Base-by-base conservation (phyloP, 1,284 basidiomycete species). In the Austropuccinia psidii region DNA sequence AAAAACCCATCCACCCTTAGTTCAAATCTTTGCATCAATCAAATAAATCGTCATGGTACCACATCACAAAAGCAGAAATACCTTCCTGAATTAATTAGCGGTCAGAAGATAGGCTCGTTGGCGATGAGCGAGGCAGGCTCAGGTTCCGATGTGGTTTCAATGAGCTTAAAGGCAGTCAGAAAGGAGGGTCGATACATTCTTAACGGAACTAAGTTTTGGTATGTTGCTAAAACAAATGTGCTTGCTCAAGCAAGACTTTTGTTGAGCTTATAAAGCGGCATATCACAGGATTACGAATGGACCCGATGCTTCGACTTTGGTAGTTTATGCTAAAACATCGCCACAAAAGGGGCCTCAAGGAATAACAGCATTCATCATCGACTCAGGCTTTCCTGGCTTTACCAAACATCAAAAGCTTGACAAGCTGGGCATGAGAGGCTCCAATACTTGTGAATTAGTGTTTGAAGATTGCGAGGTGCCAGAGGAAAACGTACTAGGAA, bases 351-450 rank as follows among this genome's bases (percentile, higher is more conserved):
- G 85, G 78, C 89, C 89, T 29, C 94, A 91, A 80, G 92, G 93
- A 19, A 93, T 97, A 77, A 96, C 93, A 0, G 87, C 93, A 0
- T 97, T 97, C 82, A 87, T 97, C 76, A 84, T 97, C 74, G 92
- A 96, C 82, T 88, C 86, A 49, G 87, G 82, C 1, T 90, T 87
- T 80, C 81, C 85, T 41, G 94, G 94, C 5, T 97, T 97, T 82
- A 90, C 90, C 17, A 90, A 90, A 1, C 88, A 90, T 77, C 90
- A 89, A 76, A 93, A 93, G 78, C 84, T 97, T 24, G 93, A 97
- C 83, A 97, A 97, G 81, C 88, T 97, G 78, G 93, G 93, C 77
- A 97, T 97, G 93, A 84, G 94, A 75, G 94, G 94, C 49, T 91
- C 89, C 73, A 93, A 96, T 79, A 97, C 93, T 0, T 93, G 91